Base-by-base conservation (phyloP, 768 basidiomycete species). In the Lenzites betulinus region DNA sequence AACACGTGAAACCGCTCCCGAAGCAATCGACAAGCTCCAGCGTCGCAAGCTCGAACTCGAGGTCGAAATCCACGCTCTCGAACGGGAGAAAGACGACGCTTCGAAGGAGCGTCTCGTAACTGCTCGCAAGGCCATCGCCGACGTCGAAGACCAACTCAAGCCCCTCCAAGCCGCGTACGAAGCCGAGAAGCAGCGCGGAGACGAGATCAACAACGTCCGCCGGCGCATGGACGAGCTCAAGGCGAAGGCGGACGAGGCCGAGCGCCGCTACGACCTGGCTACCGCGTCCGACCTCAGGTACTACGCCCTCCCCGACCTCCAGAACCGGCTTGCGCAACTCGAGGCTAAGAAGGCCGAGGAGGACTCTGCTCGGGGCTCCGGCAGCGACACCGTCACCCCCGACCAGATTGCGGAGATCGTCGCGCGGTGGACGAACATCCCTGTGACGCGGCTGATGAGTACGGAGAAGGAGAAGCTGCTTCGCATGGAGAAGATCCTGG, bases 321-420 rank as follows among this genome's bases (percentile, higher is more conserved):
- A 92, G 67, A 71, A 76, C 65, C 86, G 85, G 11, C 83, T 93
- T n/a, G 83, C 86, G 64, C 77, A 80, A 63, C 82, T 90, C 49
- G 81, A 95, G 75, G 81, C 83, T 28, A 87, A 84, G 71, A 94
- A 94, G 71, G 80, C 79, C 8, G 83, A 79, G 36, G 87, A 88
- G 62, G 88, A 93, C 66, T 84, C 84, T 23, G 80, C 81, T 62
- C 67, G 67, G 55, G 78, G 78, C 52, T 77, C 81, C 15, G 83
- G 84, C 16, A 73, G 81, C 18, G 90, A 93, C 62, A 79, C 79
- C 11, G 95, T 97, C 48, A 90, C 89, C 4, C 81, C 93, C 18
- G 93, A 95, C 62, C 87, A 92, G 62, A 98, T 99, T 60, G 93
- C 94, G 18, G 92, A 95, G 71, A 95, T 98, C 63, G 93, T 98